These are phyloP conservation scores for Talaromyces sp. DNA, from an alignment of 2,329 filamentous ascomycete species.

Conservation along the genomic window DNA sequence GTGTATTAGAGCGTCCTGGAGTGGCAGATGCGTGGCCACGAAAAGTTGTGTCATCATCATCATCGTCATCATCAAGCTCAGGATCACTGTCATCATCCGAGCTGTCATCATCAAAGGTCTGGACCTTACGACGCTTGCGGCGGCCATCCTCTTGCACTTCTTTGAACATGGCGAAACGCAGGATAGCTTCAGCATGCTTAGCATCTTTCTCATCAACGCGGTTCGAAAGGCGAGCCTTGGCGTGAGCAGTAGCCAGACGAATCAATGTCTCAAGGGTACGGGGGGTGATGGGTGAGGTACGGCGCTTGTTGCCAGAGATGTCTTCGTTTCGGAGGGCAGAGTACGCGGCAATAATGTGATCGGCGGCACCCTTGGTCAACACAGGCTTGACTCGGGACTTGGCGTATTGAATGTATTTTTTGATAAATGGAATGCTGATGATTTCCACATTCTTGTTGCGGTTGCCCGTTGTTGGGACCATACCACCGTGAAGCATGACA, in stretches of 20 bases:
- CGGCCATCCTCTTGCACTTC: constrained; percentile 81
- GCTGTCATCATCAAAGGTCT: constrained; percentile 62
- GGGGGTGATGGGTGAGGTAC: constrained; percentile 93
- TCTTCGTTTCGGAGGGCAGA: constrained; percentile 94
- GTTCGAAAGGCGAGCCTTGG: constrained; percentile 85
- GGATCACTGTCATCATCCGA: constrained; percentile 52
- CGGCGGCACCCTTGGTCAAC: constrained; percentile 85
- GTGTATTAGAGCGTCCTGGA: constrained; percentile 32
- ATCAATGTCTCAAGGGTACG: constrained; percentile 98
- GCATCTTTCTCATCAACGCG: constrained; percentile 90
- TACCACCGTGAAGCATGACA: constrained; percentile 90
- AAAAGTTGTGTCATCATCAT: constrained; percentile 26
- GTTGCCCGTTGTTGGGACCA: constrained; percentile 76
- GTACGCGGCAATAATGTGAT: constrained; percentile 89
- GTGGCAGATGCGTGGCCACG: constrained; percentile 32
- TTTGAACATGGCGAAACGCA: constrained; percentile 96
- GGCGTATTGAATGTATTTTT: constrained; percentile 99
- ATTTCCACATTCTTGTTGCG: constrained; percentile 79
- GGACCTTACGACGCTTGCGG: constrained; percentile 79
- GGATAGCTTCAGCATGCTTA: constrained; percentile 80
- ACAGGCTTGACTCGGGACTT: constrained; percentile 89
- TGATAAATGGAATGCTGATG: constrained; percentile 95
- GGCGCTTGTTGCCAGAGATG: constrained; percentile 88
- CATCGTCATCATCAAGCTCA: constrained; percentile 38
- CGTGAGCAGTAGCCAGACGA: constrained; percentile 92